phyloP scores from a whole-genome alignment of 768 basidiomycete species.

The Pleurotus giganteus region DNA sequence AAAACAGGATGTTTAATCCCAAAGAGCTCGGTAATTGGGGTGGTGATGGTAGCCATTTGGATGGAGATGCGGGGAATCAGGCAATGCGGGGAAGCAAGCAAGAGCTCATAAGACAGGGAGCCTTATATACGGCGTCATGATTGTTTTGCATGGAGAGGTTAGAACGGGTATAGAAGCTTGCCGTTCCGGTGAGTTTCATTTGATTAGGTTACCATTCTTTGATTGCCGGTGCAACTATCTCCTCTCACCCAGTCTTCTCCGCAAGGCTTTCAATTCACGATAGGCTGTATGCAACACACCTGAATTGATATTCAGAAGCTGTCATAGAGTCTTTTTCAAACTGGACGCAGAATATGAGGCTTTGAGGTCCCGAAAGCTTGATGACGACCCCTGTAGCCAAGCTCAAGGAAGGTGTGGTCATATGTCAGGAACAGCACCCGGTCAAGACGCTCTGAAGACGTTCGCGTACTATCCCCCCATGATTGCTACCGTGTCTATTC shows the following conservation, averaged over 20 bases:
- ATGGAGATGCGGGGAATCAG: constrained; percentile 2
- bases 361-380: too few species aligned
- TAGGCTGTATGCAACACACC: not conserved
- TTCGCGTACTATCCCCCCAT: too few species aligned
- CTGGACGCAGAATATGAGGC: too few species aligned
- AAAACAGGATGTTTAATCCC: constrained; percentile 86
- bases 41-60: constrained; percentile 64
- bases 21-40: constrained; percentile 88
- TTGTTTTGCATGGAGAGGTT: not conserved
- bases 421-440: not conserved
- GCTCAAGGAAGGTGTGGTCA: too few species aligned
- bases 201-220: constrained; percentile 1
- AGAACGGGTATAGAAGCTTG: not conserved
- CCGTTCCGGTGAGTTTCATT: constrained; percentile 5
- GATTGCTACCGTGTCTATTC: too few species aligned
- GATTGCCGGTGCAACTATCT: not conserved
- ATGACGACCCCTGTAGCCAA: too few species aligned
- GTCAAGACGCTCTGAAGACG: too few species aligned
- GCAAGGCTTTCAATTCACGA: not conserved
- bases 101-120: not conserved
- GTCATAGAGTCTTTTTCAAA: too few species aligned
- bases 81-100: not conserved
- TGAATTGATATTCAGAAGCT: too few species aligned
- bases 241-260: not conserved
- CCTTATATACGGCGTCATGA: constrained; percentile 6